A percentile compares a stretch with the other conserved stretches of the same genome.
phyloP scores from a whole-genome alignment of 1,139 yeast genomes.

The Entelexis sorbosivorans region DNA sequence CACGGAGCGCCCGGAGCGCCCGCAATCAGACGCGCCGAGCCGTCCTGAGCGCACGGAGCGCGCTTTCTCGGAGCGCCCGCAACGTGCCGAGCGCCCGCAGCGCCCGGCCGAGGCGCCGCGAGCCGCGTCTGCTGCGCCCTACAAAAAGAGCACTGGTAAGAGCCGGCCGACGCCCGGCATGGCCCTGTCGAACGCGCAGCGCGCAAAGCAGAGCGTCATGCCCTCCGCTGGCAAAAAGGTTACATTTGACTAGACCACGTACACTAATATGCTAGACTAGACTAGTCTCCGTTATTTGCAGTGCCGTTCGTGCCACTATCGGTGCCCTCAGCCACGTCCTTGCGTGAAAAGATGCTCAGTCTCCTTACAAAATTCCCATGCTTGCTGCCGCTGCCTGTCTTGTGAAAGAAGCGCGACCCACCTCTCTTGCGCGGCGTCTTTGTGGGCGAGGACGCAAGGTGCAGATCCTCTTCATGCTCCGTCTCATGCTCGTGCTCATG shows the following conservation, averaged over 20 bases:
- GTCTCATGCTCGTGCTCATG: background rate
- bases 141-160: slow-evolving; percentile 13
- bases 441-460: background rate
- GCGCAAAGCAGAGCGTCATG: slow-evolving; percentile 84
- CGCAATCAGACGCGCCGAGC: too few species aligned
- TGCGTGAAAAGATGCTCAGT: slow-evolving; percentile 27
- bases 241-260: slow-evolving; percentile 40
- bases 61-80: background rate
- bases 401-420: slow-evolving; percentile 12
- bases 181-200: slow-evolving; percentile 78
- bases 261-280: background rate
- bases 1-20: background rate
- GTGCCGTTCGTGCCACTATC: background rate
- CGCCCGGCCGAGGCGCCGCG: background rate
- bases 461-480: background rate
- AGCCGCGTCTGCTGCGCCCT: slow-evolving; percentile 5
- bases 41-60: background rate
- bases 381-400: slow-evolving; percentile 4
- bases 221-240: slow-evolving; percentile 83
- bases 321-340: slow-evolving; percentile 21
- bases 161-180: slow-evolving; percentile 65
- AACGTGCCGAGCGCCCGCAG: background rate
- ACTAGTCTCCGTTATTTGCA: background rate
- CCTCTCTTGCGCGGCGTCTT: slow-evolving; percentile 10
- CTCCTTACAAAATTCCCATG: slow-evolving; percentile 26